phyloP scores from a whole-genome alignment of 1,284 basidiomycete species.

The Cystobasidium slooffiae region DNA sequence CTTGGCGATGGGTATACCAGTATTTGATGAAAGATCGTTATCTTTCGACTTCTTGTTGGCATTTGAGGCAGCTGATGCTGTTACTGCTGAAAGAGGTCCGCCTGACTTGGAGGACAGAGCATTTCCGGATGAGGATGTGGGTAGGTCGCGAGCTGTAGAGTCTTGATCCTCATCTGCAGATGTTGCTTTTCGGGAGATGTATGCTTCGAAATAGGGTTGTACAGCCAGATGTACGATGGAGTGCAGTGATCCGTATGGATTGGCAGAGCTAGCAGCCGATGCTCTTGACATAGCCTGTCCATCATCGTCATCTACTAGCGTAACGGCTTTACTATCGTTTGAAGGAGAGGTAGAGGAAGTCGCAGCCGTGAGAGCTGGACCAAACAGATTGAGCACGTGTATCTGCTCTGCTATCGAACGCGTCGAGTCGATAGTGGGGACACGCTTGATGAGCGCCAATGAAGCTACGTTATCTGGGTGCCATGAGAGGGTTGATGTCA shows the following conservation, averaged over 20 bases:
- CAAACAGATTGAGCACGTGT: conserved; percentile 90
- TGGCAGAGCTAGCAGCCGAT: conserved; percentile 54
- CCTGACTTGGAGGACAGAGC: background rate
- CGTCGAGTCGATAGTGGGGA: conserved; percentile 76
- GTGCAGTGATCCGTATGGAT: conserved; percentile 94
- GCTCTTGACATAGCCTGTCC: conserved; percentile 44
- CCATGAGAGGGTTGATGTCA: conserved; percentile 61
- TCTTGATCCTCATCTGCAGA: background rate
- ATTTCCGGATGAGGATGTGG: background rate
- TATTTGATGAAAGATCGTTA: conserved; percentile 64
- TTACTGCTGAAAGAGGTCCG: conserved; percentile 13
- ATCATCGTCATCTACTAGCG: conserved; percentile 17
- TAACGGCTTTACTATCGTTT: background rate
- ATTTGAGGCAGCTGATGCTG: conserved; percentile 15
- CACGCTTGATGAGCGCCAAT: conserved; percentile 91
- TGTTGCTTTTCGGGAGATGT: conserved; percentile 66
- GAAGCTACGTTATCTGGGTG: conserved; percentile 80
- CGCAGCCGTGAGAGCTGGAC: conserved; percentile 60
- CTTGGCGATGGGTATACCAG: conserved; percentile 98
- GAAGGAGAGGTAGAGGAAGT: conserved; percentile 48
- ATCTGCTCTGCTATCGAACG: conserved; percentile 81
- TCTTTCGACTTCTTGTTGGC: conserved; percentile 45
- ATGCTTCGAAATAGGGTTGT: conserved; percentile 97
- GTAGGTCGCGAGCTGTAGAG: background rate
- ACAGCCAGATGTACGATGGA: conserved; percentile 95